These are phyloP conservation scores for Chromera velia DNA, from an alignment of 73 alveolate genomes.

Conservation along the genomic window DNA sequence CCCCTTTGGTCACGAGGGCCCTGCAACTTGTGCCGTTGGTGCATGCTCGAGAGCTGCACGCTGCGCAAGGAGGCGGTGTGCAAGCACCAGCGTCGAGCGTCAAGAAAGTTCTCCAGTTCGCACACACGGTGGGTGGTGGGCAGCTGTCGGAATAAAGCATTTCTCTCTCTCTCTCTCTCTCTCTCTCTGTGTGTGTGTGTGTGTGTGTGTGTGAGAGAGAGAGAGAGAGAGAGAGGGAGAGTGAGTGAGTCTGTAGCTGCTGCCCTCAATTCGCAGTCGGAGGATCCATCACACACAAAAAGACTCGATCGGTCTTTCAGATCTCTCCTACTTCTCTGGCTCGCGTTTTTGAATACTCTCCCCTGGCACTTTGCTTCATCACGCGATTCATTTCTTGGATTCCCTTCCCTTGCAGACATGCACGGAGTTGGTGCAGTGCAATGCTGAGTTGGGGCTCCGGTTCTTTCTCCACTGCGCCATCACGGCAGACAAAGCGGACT, in stretches of 20 bases:
- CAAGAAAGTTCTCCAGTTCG: too few relatives aligned
- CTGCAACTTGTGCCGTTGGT: background rate
- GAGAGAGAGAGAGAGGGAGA: too few relatives aligned
- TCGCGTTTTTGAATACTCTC: too few relatives aligned
- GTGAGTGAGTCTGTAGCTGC: too few relatives aligned
- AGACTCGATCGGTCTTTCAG: too few relatives aligned
- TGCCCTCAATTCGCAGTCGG: too few relatives aligned
- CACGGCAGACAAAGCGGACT: constrained; percentile 30
- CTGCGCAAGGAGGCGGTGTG: too few relatives aligned
- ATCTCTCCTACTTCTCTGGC: background rate
- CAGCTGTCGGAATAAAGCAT: background rate
- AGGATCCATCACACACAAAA: background rate
- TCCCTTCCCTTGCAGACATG: too few relatives aligned
- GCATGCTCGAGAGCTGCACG: background rate
- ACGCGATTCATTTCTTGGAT: too few relatives aligned
- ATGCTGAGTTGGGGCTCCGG: constrained; percentile 58
- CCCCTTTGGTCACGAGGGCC: background rate
- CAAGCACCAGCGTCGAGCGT: background rate
- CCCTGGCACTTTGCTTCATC: too few relatives aligned
- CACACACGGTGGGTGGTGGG: background rate
- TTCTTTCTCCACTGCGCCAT: constrained; percentile 54
- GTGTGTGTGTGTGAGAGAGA: background rate
- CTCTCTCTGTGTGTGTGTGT: background rate
- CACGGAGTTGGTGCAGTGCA: constrained; percentile 11
- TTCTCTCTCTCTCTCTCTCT: background rate